Base-by-base conservation (phyloP, 176 grass and related monocot genomes). In the Carex littledalei region DNA sequence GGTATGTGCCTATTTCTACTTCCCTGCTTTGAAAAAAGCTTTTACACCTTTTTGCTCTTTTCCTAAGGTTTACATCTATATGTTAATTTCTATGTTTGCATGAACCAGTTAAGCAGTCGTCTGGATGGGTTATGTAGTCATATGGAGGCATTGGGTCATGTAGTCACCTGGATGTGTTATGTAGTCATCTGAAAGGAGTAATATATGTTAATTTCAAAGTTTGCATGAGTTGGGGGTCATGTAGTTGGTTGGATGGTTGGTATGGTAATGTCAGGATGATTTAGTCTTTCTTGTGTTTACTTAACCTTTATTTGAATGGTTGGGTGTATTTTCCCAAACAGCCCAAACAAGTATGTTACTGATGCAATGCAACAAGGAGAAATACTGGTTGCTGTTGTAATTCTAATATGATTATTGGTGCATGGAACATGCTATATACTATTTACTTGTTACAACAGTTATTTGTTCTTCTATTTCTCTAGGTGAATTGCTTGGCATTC, bases 401-500 rank as follows among this genome's bases (percentile, higher is more conserved):
- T 8, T 78, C 35, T 31, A 54, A 55, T 83, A 67, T 89, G 22
- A 75, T 66, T 68, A 41, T 77, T 21, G 43, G 70, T 74, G 18
- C 17, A n/a, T 74, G n/a, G 37, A 74, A 67, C 29, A 14, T 34
- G 26, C 24, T 29, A 34, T 67, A 5, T 67, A 63, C 7, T 63
- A 63, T 8, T 55, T 22, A 55, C 47, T 56, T 78, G 20, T 78
- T 78, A 56, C 14, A 78, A 56, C 50, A 34, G 74, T 65, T 21
- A 21, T 62, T 29, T 58, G 66, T 76, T 21, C 9, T 86, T 50
- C 39, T 85, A 59, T 82, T 35, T 79, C 78, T 65, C 29, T 76
- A 97, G 95, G 96, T 99, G 39, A 99, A 95, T 82, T 99, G 96
- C 73, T 84, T 99, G 54, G 90, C 96, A 72, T 99, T 99, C 87